Conservation (phyloP, 2,329 filamentous ascomycete genomes). For the Catunica adiposa region DNA sequence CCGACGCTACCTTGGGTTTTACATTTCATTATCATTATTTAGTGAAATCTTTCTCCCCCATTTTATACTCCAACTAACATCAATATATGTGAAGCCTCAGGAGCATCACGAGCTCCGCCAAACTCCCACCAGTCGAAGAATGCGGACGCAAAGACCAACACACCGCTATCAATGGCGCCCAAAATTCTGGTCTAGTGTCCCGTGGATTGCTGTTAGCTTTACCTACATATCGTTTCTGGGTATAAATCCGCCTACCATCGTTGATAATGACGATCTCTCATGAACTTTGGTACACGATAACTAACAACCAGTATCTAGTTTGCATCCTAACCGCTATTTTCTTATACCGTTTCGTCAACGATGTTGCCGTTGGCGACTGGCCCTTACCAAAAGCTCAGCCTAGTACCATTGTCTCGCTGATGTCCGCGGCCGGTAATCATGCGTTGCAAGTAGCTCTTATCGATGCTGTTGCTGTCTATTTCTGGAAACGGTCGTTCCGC, state of each 20-base stretch:
- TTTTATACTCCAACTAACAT: too few relatives aligned
- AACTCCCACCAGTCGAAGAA: background rate
- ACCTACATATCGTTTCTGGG: slow-evolving; percentile 11
- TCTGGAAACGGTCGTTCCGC: slow-evolving; percentile 10
- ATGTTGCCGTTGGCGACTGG: slow-evolving; percentile 12
- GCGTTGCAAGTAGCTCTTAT: slow-evolving; percentile 9
- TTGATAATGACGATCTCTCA: too few relatives aligned
- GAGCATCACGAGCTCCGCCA: background rate
- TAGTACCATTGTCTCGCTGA: slow-evolving; percentile 11
- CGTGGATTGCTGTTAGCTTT: slow-evolving; percentile 12
- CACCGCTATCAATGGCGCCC: slow-evolving; percentile 12
- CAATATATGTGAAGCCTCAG: background rate
- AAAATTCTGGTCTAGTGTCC: slow-evolving; percentile 12
- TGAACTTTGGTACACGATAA: too few relatives aligned
- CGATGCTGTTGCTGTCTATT: slow-evolving; percentile 14
- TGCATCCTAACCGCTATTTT: slow-evolving; percentile 11
- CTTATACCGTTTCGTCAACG: slow-evolving; percentile 11
- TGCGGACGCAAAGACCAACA: slow-evolving; percentile 5
- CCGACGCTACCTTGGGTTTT: too few relatives aligned
- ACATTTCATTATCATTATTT: too few relatives aligned
- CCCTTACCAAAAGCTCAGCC: slow-evolving; percentile 12
- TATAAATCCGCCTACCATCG: background rate
- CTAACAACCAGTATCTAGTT: background rate
- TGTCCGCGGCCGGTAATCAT: slow-evolving; percentile 10
- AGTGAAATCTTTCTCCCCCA: too few relatives aligned